phyloP scores from a whole-genome alignment of 2,329 filamentous ascomycete genomes.

The Aspergillus tamarii region DNA sequence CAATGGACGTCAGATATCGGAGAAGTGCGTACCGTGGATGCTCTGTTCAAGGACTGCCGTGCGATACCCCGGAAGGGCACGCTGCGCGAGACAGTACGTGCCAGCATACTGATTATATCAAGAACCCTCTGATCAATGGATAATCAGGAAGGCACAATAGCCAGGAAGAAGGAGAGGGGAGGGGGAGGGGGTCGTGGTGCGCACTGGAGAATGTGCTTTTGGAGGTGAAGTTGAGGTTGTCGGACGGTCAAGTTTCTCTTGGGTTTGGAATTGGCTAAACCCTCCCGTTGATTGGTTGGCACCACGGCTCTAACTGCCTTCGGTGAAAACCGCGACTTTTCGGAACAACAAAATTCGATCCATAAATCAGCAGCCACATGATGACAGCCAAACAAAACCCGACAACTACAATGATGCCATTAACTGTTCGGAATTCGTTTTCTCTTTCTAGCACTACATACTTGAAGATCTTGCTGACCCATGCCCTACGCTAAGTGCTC shows the following conservation, averaged over 20 bases:
- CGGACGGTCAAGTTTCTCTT: constrained; percentile 41
- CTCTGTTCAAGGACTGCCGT: constrained; percentile 71
- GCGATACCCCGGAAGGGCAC: constrained; percentile 81
- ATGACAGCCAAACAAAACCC: background rate
- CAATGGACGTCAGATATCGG: constrained; percentile 38
- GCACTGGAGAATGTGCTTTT: constrained; percentile 38
- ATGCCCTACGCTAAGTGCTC: background rate
- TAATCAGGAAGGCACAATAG: constrained; percentile 36
- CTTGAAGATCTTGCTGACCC: background rate
- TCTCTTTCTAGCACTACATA: background rate
- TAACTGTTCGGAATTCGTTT: background rate
- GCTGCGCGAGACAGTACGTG: constrained; percentile 86
- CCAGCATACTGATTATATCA: constrained; percentile 73
- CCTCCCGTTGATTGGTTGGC: constrained; percentile 40
- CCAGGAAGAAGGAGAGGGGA: constrained; percentile 33
- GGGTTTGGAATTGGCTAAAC: constrained; percentile 41
- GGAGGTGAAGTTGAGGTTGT: constrained; percentile 41
- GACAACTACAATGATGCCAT: background rate
- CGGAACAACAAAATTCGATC: constrained; percentile 32
- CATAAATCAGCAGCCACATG: constrained; percentile 5
- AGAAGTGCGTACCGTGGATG: constrained; percentile 72
- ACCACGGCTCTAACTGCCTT: constrained; percentile 31
- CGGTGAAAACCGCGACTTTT: constrained; percentile 43
- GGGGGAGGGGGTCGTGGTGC: constrained; percentile 31
- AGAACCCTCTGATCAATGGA: constrained; percentile 41